Evolutionary conservation across 1,284 basidiomycete genomes (phyloP), one percentile per base, ranked within the genome.

Genomic region (Cutaneotrichosporon mucoides): DNA sequence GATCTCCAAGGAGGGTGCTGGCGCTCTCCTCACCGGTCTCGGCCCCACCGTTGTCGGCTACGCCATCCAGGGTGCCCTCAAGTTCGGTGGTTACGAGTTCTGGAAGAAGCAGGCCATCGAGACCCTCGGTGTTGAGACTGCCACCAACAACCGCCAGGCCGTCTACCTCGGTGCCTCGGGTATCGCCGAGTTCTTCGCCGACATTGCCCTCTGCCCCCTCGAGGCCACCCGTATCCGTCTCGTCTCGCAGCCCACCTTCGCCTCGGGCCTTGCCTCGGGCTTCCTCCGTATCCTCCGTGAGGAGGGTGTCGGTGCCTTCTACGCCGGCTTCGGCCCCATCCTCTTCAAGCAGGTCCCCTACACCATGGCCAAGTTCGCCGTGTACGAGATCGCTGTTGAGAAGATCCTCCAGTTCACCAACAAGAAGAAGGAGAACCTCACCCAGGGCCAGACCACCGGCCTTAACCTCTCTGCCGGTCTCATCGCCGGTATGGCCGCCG

Each of bases 161-260:
- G 92, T 99, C 81, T 98, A 95, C 88, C 86, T 96, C 66, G 91
- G 86, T 49, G 91, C 89, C 71, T 95, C 95, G 40, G 90, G 89
- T 59, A 90, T 91, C 51, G 92, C 93, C 56, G 93, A 96, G 76
- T 86, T 94, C 81, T 93, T 98, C 78, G 95, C 95, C 68, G 92
- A 96, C 71, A 87, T 95, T 59, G 79, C 75, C 61, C 73, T 81
- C 66, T 82, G 69, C 77, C 80, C 80, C 50, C 75, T 82, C 51
- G 79, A 82, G 79, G 83, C 83, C 34, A 83, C 82, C 64, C 82
- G 84, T 60, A 85, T 85, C 69, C 79, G 84, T 58, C 76, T 84
- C 59, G 84, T 84, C 66, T 83, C 81, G 55, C 78, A 84, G 70
- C 81, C 79, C 59, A 64, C 72, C 34, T 83, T 82, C 69, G 82